phyloP scores from a whole-genome alignment of 164 flowering plant species.

The Vitis amurensis region DNA sequence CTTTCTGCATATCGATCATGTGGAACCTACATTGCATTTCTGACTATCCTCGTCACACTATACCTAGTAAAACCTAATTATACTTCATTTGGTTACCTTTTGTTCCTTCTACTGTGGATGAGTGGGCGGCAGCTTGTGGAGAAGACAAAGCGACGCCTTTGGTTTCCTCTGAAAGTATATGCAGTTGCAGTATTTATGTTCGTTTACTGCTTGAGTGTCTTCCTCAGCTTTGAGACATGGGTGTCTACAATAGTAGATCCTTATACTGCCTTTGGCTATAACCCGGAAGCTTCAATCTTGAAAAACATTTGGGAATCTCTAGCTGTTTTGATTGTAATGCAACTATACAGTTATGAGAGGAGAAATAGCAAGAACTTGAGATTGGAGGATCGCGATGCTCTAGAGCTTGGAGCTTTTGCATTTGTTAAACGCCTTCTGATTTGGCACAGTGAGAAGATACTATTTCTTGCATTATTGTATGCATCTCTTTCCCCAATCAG shows the following conservation, averaged over 20 bases:
- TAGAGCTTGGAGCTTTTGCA: constrained; percentile 38
- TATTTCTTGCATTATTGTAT: constrained; percentile 60
- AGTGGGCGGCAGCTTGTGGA: constrained; percentile 66
- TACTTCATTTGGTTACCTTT: constrained; percentile 74
- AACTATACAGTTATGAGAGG: constrained; percentile 85
- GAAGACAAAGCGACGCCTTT: constrained; percentile 54
- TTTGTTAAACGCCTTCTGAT: constrained; percentile 57
- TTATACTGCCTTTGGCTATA: constrained; percentile 47
- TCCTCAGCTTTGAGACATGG: constrained; percentile 51
- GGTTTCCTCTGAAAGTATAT: constrained; percentile 67
- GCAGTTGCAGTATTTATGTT: constrained; percentile 51
- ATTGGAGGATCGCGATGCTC: constrained; percentile 24
- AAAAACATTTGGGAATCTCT: constrained; percentile 73
- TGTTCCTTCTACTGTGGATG: constrained; percentile 76
- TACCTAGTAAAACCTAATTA: constrained; percentile 73
- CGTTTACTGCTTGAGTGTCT: constrained; percentile 62
- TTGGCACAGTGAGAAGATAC: constrained; percentile 74
- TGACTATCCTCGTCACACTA: constrained; percentile 72
- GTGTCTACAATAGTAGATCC: constrained; percentile 50
- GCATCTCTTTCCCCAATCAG: constrained; percentile 79
- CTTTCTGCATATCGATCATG: constrained; percentile 63
- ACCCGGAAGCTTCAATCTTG: constrained; percentile 52
- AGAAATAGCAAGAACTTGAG: constrained; percentile 50
- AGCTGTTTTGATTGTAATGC: constrained; percentile 73
- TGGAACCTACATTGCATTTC: constrained; percentile 72